Percentiles rank a stretch among this genome's conserved stretches.
Conservation (phyloP, 306 rosid species). For the Sicyos edulis region DNA sequence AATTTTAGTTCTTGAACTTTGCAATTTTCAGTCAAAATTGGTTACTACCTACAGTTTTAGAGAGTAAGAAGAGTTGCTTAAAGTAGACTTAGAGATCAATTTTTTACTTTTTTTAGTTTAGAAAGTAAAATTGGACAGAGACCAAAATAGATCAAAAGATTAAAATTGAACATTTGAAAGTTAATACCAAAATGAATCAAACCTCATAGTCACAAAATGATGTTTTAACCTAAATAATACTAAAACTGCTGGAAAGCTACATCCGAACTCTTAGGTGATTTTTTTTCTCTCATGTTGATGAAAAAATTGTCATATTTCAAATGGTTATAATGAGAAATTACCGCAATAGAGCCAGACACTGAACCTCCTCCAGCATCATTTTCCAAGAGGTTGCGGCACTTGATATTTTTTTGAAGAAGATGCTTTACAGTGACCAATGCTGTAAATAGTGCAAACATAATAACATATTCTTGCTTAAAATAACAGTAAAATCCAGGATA, state of each 20-base stretch:
- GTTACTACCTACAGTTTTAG: too few relatives aligned
- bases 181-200: too few relatives aligned
- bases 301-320: neutral
- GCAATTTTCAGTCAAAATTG: too few relatives aligned
- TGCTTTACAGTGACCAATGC: conserved; percentile 84
- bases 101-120: too few relatives aligned
- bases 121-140: too few relatives aligned
- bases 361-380: conserved; percentile 96
- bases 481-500: conserved; percentile 21
- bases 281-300: neutral
- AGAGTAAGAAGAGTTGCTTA: too few relatives aligned
- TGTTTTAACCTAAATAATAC: neutral
- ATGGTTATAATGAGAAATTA: conserved; percentile 25
- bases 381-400: conserved; percentile 92
- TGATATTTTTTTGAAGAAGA: conserved; percentile 84
- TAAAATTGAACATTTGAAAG: too few relatives aligned
- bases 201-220: too few relatives aligned
- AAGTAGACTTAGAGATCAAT: too few relatives aligned
- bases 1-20: too few relatives aligned
- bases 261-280: neutral
- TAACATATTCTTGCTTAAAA: neutral
- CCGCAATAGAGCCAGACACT: conserved; percentile 66
- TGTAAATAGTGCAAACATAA: conserved; percentile 30
- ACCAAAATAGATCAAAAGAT: too few relatives aligned
- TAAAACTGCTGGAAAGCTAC: neutral